Base-by-base conservation (phyloP, 257 asterid species). In the Craterostigma plantagineum region DNA sequence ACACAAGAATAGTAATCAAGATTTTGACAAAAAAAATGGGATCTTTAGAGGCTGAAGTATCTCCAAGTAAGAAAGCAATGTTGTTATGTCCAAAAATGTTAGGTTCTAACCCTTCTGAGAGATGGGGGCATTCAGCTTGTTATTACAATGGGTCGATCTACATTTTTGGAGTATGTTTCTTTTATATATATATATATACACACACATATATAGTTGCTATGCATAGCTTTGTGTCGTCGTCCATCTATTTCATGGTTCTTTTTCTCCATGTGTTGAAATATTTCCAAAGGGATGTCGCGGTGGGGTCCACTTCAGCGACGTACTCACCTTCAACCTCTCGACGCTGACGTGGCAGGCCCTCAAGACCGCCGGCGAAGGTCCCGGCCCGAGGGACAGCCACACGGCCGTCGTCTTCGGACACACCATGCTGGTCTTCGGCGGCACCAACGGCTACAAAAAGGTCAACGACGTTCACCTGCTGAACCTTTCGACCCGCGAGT, bases 81-180 rank as follows among this genome's bases (percentile, higher is more conserved):
- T 74, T 78, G 95, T 33, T 67, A 18, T 66, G 58, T 57, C 97
- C 95, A 18, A 79, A 71, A 62, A 67, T 79, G 42, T 48, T 58
- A 60, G 95, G 92, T 33, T 60, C 72, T 42, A 63, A 56, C 54
- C 95, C 93, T 71, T 76, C 85, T 57, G 85, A 82, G 64, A 82
- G 97, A 79, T 87, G 97, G 97, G 97, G 97, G 38, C 95, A 87
- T 65, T 82, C 97, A 45, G 63, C 97, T 43, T 82, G 85, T 69
- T 76, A 60, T 65, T 76, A 62, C 65, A 71, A 76, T 63, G 93
- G 90, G 4, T 67, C 61, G 3, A 57, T 82, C 42, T 87, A 82
- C 72, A 58, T 87, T 11, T 82, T 79, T 61, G 97, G 97, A 47
- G 97, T 81, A 67, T 36, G 3, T 36, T 40, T 35, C 4, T 23